Evolutionary conservation across 495 filamentous ascomycete species (phyloP), one percentile per base, ranked within the genome.

Genomic region (Parathielavia hyrcaniae): DNA sequence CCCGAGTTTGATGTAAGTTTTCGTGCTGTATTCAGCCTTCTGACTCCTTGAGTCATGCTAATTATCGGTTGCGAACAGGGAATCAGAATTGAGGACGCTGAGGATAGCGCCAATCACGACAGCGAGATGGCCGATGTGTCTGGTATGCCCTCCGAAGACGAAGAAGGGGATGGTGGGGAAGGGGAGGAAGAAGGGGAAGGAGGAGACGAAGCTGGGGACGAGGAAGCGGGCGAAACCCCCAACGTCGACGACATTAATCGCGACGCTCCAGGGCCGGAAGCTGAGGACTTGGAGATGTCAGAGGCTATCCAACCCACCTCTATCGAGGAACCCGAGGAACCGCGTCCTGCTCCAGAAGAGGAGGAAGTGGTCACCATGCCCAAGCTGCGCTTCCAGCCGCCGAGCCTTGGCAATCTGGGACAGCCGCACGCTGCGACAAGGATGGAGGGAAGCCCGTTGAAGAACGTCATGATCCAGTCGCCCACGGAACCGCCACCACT

Each of bases 91-190:
- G 72, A 68, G 66, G 76, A 69, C 70, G 81, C 65, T 34, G 72
- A 71, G 14, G 64, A 69, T 51, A 62, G 64, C 53, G 58, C 70
- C 50, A 69, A 73, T 56, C 66, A 75, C 59, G 69, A 78, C 50
- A 68, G 69, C 56, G 70, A 75, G 50, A 75, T 80, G 75, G 66
- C 81, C 0, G 85, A 86, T 39, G 77, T 73, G 7, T 72, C 70
- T 13, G 81, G 80, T 36, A 77, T 82, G 36, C 81, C 76, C 22
- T 84, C 81, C 39, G 83, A 84, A 57, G 71, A 81, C 68, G 80
- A 73, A 64, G 78, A 77, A 71, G 69, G 77, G 53, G 69, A 69
- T 53, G 61, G 69, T 2, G 71, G 70, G 1, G 70, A 67, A 4
- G 73, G 71, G 16, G 75, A 75, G 14, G 75, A 72, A 1, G 73